Evolutionary conservation across 2,329 filamentous ascomycete genomes (phyloP), one percentile per base, ranked within the genome.

Genomic region (Blastomyces parvus): DNA sequence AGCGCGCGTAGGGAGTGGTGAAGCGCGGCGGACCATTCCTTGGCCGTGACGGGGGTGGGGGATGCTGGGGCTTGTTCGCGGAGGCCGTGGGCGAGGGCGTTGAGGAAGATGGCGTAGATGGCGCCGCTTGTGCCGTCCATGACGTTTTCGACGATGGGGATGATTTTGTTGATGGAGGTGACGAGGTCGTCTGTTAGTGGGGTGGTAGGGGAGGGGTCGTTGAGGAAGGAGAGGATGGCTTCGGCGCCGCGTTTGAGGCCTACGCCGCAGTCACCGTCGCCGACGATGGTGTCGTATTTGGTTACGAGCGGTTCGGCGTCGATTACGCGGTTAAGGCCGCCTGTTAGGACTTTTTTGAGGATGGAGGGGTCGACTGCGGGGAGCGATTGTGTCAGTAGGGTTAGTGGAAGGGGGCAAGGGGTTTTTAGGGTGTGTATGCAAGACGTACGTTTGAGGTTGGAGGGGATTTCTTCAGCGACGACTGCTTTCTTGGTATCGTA

Each of bases 201-300:
- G 13, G 75, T 73, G 22, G 72, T 69, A 8, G 73, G 68, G 62
- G 71, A 9, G 33, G 33, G 33, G 33, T 36, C 70, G 44, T 76
- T 68, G 9, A 84, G 69, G 63, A 79, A 71, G 56, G 74, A 73
- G 27, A 82, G 74, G 33, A 83, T 74, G 42, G 79, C 79, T 81
- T 96, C 88, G n/a, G 91, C 91, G 59, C 91, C 91, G 66, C 91
- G 86, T 79, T 90, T 91, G 65, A 96, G 80, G 5, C 90, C 90
- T 64, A 91, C 89, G 11, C 91, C 91, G 71, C 91, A 96, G 76
- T 96, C 91, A 57, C 91, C 91, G 72, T 96, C 91, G 52, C 91
- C 91, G 30, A 96, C 90, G 14, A 94, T 85, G 0, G 90, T 95
- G 71, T 89, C 87, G 71, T 83, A 89, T 62, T 78, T 82, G 13